Evolutionary conservation across 2,329 filamentous ascomycete genomes (phyloP).

Genomic region (Balansia obtecta): DNA sequence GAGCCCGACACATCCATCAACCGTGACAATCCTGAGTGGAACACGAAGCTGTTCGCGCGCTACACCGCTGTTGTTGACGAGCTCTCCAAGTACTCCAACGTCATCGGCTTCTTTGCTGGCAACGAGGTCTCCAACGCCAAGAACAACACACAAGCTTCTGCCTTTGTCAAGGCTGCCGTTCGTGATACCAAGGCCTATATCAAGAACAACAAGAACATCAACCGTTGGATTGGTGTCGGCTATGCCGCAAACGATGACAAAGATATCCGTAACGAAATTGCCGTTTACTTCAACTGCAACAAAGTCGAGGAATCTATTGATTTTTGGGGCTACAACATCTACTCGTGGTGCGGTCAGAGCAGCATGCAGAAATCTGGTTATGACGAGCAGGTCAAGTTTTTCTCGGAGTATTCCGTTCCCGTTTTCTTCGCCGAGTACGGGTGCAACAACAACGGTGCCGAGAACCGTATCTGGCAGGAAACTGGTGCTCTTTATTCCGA

Average conservation of each 20-base stretch:
- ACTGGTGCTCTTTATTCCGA: conserved; percentile 67
- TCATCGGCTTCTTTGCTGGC: conserved; percentile 94
- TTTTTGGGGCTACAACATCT: conserved; percentile 99
- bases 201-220: conserved; percentile 64
- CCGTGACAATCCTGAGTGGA: conserved; percentile 68
- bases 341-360: conserved; percentile 94
- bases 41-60: conserved; percentile 61
- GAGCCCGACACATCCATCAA: conserved; percentile 77
- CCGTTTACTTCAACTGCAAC: conserved; percentile 92
- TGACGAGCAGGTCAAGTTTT: conserved; percentile 72
- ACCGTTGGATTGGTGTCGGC: conserved; percentile 75
- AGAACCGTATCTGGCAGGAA: conserved; percentile 71
- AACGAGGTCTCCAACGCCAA: conserved; percentile 89
- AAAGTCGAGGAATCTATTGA: conserved; percentile 56
- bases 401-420: conserved; percentile 78
- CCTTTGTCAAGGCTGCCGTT: conserved; percentile 94
- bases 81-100: conserved; percentile 74
- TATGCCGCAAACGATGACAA: conserved; percentile 94
- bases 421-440: conserved; percentile 99
- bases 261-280: conserved; percentile 67
- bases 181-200: conserved; percentile 95
- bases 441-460: conserved; percentile 59
- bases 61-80: conserved; percentile 78
- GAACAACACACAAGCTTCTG: conserved; percentile 81
- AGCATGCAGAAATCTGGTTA: conserved; percentile 68